A percentile compares a stretch with the other conserved stretches of the same genome.
Conservation (phyloP, 1,139 yeast genomes). For the Taiozyma sp. region DNA sequence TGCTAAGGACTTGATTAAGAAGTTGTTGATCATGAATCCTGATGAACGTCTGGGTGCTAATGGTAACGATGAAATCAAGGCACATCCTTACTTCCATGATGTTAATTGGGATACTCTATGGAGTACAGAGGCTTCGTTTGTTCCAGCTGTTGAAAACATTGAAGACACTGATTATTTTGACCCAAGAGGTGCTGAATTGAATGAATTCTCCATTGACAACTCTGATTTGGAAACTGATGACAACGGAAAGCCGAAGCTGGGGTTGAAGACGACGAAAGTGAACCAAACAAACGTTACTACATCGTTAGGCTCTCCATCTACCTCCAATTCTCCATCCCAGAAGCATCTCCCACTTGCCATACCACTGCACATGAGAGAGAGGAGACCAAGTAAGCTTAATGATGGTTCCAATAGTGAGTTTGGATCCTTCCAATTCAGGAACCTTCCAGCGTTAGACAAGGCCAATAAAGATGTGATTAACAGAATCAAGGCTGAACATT, state of each 20-base stretch:
- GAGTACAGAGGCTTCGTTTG: slow-evolving; percentile 74
- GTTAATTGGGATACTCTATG: slow-evolving; percentile 75
- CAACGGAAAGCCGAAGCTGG: neutral
- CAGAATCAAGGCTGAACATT: slow-evolving; percentile 76
- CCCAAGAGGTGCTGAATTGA: slow-evolving; percentile 74
- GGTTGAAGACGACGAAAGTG: neutral
- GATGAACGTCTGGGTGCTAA: slow-evolving; percentile 61
- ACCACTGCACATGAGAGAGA: slow-evolving; percentile 53
- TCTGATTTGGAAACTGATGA: slow-evolving; percentile 29
- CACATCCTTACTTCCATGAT: slow-evolving; percentile 69
- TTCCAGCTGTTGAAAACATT: slow-evolving; percentile 75
- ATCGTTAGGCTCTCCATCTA: slow-evolving; percentile 17
- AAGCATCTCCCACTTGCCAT: slow-evolving; percentile 41
- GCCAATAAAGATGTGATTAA: slow-evolving; percentile 93
- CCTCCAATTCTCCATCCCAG: slow-evolving; percentile 26
- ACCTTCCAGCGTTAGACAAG: slow-evolving; percentile 82
- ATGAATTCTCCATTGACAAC: slow-evolving; percentile 53
- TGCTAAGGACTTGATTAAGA: slow-evolving; percentile 69
- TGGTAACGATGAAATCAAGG: slow-evolving; percentile 74
- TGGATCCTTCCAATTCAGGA: slow-evolving; percentile 90
- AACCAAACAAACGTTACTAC: slow-evolving; percentile 12
- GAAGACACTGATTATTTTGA: slow-evolving; percentile 93
- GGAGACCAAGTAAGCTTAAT: slow-evolving; percentile 63
- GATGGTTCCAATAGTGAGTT: slow-evolving; percentile 68
- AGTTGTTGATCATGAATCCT: slow-evolving; percentile 60